Evolutionary conservation across 495 filamentous ascomycete species (phyloP).

Genomic region (Amorphotheca resinae): DNA sequence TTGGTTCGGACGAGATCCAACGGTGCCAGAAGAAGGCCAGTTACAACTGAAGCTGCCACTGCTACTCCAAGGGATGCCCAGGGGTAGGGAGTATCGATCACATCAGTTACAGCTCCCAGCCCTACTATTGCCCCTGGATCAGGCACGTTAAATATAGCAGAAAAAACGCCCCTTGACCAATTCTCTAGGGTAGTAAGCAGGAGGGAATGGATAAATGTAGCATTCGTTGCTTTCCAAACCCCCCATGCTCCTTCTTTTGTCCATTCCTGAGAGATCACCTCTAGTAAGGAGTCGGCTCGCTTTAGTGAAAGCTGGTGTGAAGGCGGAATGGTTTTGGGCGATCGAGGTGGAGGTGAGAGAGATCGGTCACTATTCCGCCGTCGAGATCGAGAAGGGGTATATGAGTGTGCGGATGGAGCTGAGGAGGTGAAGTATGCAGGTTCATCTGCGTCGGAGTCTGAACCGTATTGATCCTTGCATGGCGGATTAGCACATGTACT

Average conservation of each 20-base stretch:
- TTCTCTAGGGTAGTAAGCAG: constrained; percentile 76
- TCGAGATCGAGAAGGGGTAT: constrained; percentile 38
- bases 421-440: constrained; percentile 75
- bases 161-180: constrained; percentile 72
- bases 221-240: constrained; percentile 86
- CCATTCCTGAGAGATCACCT: constrained; percentile 77
- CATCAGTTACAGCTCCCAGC: constrained; percentile 24
- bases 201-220: constrained; percentile 78
- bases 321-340: constrained; percentile 2
- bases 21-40: constrained; percentile 69
- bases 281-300: constrained; percentile 58
- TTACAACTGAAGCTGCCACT: constrained; percentile 67
- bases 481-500: constrained; percentile 1
- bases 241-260: constrained; percentile 80
- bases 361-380: constrained; percentile 34
- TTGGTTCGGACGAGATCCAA: constrained; percentile 84
- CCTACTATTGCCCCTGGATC: constrained; percentile 50
- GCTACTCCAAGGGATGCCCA: constrained; percentile 63
- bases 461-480: constrained; percentile 32
- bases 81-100: constrained; percentile 53
- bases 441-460: constrained; percentile 64
- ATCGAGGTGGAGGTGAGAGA: constrained; percentile 29
- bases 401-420: constrained; percentile 38
- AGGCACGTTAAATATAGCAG: constrained; percentile 71
- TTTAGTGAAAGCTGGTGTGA: constrained; percentile 57